Evolutionary conservation across 805 yeast genomes (phyloP).

Genomic region (Jamesozyma gamospora): DNA sequence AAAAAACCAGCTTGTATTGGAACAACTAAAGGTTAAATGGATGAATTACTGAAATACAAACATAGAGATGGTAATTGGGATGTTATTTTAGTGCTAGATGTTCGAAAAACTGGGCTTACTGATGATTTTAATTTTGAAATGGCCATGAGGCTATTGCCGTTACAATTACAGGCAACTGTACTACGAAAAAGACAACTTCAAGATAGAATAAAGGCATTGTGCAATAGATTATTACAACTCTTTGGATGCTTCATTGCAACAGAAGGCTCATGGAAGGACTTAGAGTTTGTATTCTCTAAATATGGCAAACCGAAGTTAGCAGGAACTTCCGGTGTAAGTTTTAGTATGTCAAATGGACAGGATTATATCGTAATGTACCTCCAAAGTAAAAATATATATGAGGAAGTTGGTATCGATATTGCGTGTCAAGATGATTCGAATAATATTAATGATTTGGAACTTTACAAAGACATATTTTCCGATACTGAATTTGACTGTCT

Average conservation of each 20-base stretch:
- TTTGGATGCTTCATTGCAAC: constrained; percentile 31
- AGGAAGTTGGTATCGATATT: constrained; percentile 39
- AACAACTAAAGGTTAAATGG: no score
- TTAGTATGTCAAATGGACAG: constrained; percentile 54
- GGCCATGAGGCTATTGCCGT: constrained; percentile 37
- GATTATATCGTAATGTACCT: constrained; percentile 37
- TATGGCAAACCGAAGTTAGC: constrained; percentile 50
- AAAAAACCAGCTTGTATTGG: no score
- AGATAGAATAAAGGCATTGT: constrained; percentile 33
- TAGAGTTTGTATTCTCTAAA: constrained; percentile 27
- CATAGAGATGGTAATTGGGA: neutral
- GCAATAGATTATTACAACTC: constrained; percentile 38
- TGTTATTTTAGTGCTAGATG: constrained; percentile 5
- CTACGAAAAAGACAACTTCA: constrained; percentile 30
- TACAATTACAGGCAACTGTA: constrained; percentile 35
- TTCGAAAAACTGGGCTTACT: constrained; percentile 7
- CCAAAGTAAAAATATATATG: constrained; percentile 19
- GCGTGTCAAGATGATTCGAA: constrained; percentile 29
- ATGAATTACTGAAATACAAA: neutral
- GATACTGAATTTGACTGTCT: constrained; percentile 30
- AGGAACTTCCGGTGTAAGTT: constrained; percentile 27
- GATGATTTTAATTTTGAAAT: constrained; percentile 38
- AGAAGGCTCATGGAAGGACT: constrained; percentile 5
- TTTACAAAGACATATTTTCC: constrained; percentile 37
- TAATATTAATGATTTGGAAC: constrained; percentile 19